phyloP scores from a whole-genome alignment of 805 yeast genomes.

The Candida sphagnicola region DNA sequence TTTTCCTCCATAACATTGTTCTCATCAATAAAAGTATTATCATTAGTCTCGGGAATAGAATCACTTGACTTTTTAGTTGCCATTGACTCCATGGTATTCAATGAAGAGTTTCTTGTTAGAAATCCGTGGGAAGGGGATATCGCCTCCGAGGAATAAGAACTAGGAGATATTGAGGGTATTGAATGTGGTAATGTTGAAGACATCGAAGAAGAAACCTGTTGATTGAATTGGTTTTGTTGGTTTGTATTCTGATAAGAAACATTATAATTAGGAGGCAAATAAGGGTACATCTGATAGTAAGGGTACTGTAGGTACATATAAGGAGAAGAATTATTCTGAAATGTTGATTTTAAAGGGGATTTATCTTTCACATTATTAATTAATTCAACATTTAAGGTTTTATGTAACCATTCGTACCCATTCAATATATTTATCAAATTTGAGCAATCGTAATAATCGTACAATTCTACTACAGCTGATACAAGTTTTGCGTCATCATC shows the following conservation, averaged over 20 bases:
- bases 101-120: background rate
- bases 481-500: background rate
- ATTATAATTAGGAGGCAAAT: background rate
- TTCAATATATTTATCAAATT: constrained; percentile 14
- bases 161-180: too few species aligned
- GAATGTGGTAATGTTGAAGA: background rate
- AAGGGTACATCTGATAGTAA: background rate
- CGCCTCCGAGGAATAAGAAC: too few species aligned
- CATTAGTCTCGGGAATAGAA: background rate
- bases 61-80: background rate
- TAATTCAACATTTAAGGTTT: constrained; percentile 14
- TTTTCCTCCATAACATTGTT: background rate
- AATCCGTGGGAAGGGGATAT: too few species aligned
- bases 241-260: background rate
- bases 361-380: constrained; percentile 3
- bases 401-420: constrained; percentile 22
- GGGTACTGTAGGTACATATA: background rate
- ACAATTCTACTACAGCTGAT: constrained; percentile 2
- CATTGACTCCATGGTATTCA: background rate
- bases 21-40: background rate
- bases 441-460: constrained; percentile 2
- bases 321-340: background rate
- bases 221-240: background rate
- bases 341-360: background rate
- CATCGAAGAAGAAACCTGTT: background rate